Base-by-base conservation (phyloP, 257 asterid species). In the Coffea eugenioides region DNA sequence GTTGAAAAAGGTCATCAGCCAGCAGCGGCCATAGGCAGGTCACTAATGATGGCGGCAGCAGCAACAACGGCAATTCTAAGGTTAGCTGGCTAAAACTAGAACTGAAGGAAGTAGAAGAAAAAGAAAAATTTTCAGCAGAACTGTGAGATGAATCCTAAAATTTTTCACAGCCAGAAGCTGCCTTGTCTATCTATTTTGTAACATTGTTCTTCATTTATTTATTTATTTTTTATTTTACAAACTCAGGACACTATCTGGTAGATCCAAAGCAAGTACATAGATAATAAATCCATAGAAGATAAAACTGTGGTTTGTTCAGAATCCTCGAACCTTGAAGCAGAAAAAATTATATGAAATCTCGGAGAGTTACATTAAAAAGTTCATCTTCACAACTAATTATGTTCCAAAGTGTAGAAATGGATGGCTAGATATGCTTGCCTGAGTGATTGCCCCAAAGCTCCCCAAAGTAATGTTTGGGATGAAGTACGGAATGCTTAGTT, bases 381-480 rank as follows among this genome's bases (percentile, higher is more conserved):
- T 74, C 81, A 74, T 61, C 62, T 65, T 21, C 56, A 76, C 69
- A 69, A 27, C 66, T 73, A 51, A n/a, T 49, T 52, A 27, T 21
- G 64, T 51, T 41, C 74, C 21, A 77, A 27, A 12, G 25, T 41
- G 41, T 45, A 46, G 9, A 54, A 15, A 52, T 34, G 13, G n/a
- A 65, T 8, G 52, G 43, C 39, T n/a, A 79, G 78, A 43, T 45
- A 59, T 71, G 45, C 68, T 82, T 72, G 89, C 97, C 98, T 92
- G 99, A 82, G 97, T 93, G 83, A 95, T 92, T 75, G 99, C 98
- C 71, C 99, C 99, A 91, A 95, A 95, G 86, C 95, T 95, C 83
- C 99, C 99, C 59, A 95, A 91, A 41, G 99, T 93, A 81, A 93
- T 93, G 82, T 95, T 95, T 52, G 99, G 99, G 74, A 95, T 95